Evolutionary conservation across 768 basidiomycete genomes (phyloP).

Genomic region (Royoungia palumana): DNA sequence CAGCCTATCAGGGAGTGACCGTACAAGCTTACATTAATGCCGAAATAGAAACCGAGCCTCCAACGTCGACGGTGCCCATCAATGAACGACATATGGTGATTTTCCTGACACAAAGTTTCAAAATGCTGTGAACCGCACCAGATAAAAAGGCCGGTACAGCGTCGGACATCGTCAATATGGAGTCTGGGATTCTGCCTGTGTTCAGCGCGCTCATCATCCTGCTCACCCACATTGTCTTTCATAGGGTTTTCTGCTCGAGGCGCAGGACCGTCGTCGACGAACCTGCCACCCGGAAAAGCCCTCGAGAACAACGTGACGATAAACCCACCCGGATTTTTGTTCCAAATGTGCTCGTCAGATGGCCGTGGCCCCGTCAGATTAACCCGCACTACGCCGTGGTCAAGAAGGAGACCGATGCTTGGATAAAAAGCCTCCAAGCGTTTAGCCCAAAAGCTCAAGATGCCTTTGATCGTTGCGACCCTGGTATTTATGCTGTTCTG

Average conservation of each 20-base stretch:
- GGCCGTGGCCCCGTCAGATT: slow-evolving; percentile 17
- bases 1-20: too few species aligned
- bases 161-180: too few species aligned
- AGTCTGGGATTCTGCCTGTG: too few species aligned
- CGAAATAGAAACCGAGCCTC: too few species aligned
- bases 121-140: too few species aligned
- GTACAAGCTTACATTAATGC: too few species aligned
- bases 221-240: background rate
- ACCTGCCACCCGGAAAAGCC: background rate
- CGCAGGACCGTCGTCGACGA: background rate
- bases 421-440: slow-evolving; percentile 5
- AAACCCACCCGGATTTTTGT: slow-evolving; percentile 4
- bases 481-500: background rate
- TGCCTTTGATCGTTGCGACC: slow-evolving; percentile 9
- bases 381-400: slow-evolving; percentile 1
- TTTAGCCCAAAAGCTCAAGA: slow-evolving; percentile 14
- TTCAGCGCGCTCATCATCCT: background rate
- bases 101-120: too few species aligned
- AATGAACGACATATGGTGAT: too few species aligned
- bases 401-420: slow-evolving; percentile 3
- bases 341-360: slow-evolving; percentile 15
- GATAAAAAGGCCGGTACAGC: too few species aligned
- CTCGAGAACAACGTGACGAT: background rate
- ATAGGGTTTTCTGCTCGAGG: background rate
- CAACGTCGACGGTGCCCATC: too few species aligned